phyloP scores from a whole-genome alignment of 768 basidiomycete genomes.

The Psilocybe tampanensis region DNA sequence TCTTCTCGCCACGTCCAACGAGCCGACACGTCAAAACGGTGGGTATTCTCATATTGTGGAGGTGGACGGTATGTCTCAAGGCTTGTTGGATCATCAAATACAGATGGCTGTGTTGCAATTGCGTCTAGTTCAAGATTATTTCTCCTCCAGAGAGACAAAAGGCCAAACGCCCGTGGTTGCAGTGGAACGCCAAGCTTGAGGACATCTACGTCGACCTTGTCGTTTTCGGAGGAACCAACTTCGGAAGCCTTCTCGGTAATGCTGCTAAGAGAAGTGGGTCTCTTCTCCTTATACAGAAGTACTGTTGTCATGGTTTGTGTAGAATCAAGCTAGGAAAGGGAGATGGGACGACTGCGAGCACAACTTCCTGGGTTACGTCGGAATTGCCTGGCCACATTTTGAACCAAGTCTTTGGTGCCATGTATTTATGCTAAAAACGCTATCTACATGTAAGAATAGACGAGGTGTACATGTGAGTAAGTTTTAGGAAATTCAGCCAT shows the following conservation, averaged over 20 bases:
- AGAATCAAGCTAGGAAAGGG: too few species aligned
- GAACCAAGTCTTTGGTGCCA: too few species aligned
- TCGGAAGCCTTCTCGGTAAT: slow-evolving; percentile 12
- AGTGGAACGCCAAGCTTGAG: slow-evolving; percentile 9
- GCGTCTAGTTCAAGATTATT: slow-evolving; percentile 43
- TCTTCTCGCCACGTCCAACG: slow-evolving; percentile 78
- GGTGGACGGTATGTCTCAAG: slow-evolving; percentile 55
- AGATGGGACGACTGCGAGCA: too few species aligned
- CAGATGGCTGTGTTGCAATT: slow-evolving; percentile 62
- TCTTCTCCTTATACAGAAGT: slow-evolving; percentile 9
- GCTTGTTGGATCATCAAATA: slow-evolving; percentile 58
- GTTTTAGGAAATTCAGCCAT: too few species aligned
- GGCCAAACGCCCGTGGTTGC: slow-evolving; percentile 6
- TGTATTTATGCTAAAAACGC: too few species aligned
- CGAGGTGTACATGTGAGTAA: not conserved
- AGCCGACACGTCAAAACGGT: slow-evolving; percentile 64
- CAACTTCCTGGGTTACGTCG: too few species aligned
- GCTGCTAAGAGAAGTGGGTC: not conserved
- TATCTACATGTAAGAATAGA: not conserved
- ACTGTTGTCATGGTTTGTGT: slow-evolving; percentile 13
- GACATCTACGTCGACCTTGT: slow-evolving; percentile 3
- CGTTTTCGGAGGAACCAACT: not conserved
- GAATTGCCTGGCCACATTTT: too few species aligned
- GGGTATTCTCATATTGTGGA: slow-evolving; percentile 57
- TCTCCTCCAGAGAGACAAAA: slow-evolving; percentile 30